These are phyloP conservation scores for Licmophora abbreviata DNA, from an alignment of 108 stramenopile genomes.

Conservation along the genomic window DNA sequence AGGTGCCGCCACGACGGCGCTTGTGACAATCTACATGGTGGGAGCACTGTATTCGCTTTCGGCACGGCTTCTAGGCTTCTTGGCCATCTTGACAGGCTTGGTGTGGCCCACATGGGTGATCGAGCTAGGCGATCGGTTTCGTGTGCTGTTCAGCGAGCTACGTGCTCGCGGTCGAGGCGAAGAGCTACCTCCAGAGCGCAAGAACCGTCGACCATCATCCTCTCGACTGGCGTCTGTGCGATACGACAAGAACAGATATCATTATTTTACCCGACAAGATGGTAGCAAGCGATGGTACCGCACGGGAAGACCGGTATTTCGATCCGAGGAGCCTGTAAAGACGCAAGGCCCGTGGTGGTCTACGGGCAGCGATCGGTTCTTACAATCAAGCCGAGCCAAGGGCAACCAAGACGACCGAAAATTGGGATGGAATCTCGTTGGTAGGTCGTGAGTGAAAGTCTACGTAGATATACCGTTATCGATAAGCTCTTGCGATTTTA, in stretches of 20 bases:
- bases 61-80: conserved; percentile 19
- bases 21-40: conserved; percentile 21
- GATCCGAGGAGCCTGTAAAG: too few species aligned
- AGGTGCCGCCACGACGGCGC: conserved; percentile 22
- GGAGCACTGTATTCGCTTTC: conserved; percentile 46
- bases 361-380: too few species aligned
- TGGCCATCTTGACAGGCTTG: conserved; percentile 21
- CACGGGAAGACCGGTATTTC: conserved; percentile 18
- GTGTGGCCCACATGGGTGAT: conserved; percentile 42
- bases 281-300: conserved; percentile 31
- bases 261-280: conserved; percentile 20
- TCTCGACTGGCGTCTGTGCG: neutral
- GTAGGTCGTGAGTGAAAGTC: neutral
- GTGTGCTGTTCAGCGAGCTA: conserved; percentile 13
- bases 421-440: neutral
- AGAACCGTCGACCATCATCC: neutral
- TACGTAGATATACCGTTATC: too few species aligned
- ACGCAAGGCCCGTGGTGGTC: too few species aligned
- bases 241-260: conserved; percentile 15
- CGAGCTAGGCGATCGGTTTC: conserved; percentile 16
- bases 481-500: too few species aligned
- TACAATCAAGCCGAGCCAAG: neutral
- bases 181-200: neutral
- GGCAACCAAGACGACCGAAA: neutral
- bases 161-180: conserved; percentile 22